phyloP scores from a whole-genome alignment of 768 basidiomycete species.

The Serendipita sp. region DNA sequence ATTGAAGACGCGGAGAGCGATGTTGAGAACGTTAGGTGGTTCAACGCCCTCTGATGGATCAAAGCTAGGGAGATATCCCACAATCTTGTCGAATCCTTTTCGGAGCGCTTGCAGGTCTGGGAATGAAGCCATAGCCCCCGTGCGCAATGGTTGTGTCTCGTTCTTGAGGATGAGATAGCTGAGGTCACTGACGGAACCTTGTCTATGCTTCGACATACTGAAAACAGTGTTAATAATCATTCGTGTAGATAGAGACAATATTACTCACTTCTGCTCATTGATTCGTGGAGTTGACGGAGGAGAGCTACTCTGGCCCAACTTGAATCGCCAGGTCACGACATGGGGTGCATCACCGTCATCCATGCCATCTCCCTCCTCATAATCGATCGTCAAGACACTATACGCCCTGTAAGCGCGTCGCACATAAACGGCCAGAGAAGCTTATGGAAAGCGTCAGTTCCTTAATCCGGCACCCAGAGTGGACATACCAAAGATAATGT shows the following conservation, averaged over 20 bases:
- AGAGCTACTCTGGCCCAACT: slow-evolving; percentile 74
- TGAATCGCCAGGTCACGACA: slow-evolving; percentile 88
- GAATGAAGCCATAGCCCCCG: slow-evolving; percentile 85
- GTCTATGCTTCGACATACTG: slow-evolving; percentile 46
- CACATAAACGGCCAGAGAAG: slow-evolving; percentile 90
- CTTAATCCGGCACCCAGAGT: not conserved
- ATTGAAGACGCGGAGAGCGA: slow-evolving; percentile 79
- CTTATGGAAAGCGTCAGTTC: slow-evolving; percentile 22
- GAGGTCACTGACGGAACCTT: slow-evolving; percentile 89
- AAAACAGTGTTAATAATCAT: not conserved
- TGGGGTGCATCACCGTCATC: slow-evolving; percentile 72
- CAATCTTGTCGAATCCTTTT: slow-evolving; percentile 60
- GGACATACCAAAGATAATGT: slow-evolving; percentile 61
- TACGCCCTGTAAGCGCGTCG: slow-evolving; percentile 94
- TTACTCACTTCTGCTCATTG: slow-evolving; percentile 21
- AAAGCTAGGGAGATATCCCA: slow-evolving; percentile 55
- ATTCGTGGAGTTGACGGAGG: slow-evolving; percentile 64
- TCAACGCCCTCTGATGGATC: slow-evolving; percentile 50
- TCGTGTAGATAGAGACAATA: not conserved
- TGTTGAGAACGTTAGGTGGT: slow-evolving; percentile 84
- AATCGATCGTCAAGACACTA: slow-evolving; percentile 76
- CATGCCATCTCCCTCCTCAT: slow-evolving; percentile 75
- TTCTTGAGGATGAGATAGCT: slow-evolving; percentile 79
- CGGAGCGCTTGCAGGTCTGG: slow-evolving; percentile 50
- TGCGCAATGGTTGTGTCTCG: slow-evolving; percentile 77